A percentile compares a stretch with the other conserved stretches of the same genome.
Evolutionary conservation across 2,329 filamentous ascomycete species (phyloP).

Genomic region (Neurospora sp.): DNA sequence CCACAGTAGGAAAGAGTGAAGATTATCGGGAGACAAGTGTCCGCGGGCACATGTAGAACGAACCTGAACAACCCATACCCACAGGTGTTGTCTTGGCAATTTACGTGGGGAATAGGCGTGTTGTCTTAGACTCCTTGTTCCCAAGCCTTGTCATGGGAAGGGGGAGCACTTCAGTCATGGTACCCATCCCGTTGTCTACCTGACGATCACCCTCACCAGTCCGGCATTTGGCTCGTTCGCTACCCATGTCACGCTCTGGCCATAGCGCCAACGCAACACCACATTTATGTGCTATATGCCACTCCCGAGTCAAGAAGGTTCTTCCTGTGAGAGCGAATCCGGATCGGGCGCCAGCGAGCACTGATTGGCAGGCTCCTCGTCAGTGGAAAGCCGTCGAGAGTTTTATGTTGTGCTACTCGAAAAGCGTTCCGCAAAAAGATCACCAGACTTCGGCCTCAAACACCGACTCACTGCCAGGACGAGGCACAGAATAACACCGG

Average conservation of each 20-base stretch:
- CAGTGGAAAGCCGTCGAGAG: background rate
- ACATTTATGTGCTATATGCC: background rate
- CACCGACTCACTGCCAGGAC: background rate
- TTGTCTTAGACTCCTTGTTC: background rate
- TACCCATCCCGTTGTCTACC: background rate
- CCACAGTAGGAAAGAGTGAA: background rate
- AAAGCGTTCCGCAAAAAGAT: background rate
- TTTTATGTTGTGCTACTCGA: background rate
- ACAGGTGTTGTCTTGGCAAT: background rate
- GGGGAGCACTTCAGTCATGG: background rate
- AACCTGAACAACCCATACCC: background rate
- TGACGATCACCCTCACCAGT: background rate
- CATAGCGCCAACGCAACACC: background rate
- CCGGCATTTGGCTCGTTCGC: background rate
- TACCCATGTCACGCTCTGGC: background rate
- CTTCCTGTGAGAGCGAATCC: background rate
- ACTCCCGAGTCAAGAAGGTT: background rate
- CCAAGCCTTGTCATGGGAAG: background rate
- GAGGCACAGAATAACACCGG: background rate
- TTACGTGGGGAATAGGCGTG: background rate
- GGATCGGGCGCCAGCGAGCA: background rate
- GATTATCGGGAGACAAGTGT: background rate
- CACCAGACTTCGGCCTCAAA: background rate
- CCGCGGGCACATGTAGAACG: background rate
- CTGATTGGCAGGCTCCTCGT: background rate